phyloP scores from a whole-genome alignment of 1,284 basidiomycete genomes.

The Malassezia vespertilionis region DNA sequence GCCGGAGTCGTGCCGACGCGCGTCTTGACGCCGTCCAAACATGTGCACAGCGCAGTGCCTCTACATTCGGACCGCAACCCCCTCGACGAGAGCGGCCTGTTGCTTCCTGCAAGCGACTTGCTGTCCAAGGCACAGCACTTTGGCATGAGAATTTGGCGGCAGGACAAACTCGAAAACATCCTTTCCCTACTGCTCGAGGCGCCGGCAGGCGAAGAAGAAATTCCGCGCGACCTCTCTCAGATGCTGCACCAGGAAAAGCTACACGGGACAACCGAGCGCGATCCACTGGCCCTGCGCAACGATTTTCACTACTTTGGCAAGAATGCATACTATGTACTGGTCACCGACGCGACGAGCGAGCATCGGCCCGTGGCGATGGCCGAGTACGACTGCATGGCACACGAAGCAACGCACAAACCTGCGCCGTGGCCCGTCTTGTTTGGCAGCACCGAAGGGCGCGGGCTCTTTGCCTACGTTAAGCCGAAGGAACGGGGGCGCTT shows the following conservation, averaged over 20 bases:
- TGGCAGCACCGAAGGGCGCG: constrained; percentile 48
- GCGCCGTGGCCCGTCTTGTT: constrained; percentile 53
- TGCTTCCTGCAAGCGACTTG: constrained; percentile 53
- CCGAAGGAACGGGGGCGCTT: constrained; percentile 17
- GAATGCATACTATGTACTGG: constrained; percentile 66
- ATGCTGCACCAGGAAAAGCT: constrained; percentile 77
- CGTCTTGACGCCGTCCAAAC: constrained; percentile 1
- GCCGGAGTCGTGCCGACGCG: constrained; percentile 3
- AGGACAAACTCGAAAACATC: constrained; percentile 46
- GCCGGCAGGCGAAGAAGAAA: constrained; percentile 7
- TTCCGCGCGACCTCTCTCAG: constrained; percentile 48
- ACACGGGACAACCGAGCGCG: constrained; percentile 78
- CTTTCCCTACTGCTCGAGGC: constrained; percentile 18
- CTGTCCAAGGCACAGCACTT: constrained; percentile 65
- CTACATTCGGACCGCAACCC: constrained; percentile 44
- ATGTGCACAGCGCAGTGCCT: constrained; percentile 14
- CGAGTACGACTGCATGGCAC: constrained; percentile 50
- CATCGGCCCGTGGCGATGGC: constrained; percentile 53
- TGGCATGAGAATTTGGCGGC: constrained; percentile 79
- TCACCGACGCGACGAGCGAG: constrained; percentile 78
- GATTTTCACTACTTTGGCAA: constrained; percentile 82
- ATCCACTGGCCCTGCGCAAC: constrained; percentile 71
- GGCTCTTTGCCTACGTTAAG: constrained; percentile 45
- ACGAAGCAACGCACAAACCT: constrained; percentile 11
- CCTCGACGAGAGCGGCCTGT: constrained; percentile 29